These are phyloP conservation scores for Pythium chondricola DNA, from an alignment of 352 stramenopile species.

Conservation along the genomic window DNA sequence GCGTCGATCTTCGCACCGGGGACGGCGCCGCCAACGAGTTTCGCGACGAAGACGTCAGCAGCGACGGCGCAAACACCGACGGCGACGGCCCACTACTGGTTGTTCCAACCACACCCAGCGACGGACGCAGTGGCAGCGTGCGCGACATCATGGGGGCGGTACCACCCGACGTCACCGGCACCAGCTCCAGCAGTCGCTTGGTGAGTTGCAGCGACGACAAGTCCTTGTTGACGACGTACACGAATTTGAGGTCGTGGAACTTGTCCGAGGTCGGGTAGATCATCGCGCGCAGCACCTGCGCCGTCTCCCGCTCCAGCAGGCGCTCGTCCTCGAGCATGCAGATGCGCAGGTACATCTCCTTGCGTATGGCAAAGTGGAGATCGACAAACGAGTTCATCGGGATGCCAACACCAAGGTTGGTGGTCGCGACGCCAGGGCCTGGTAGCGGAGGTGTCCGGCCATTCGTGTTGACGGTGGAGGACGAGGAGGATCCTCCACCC, in stretches of 20 bases:
- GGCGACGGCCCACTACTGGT: neutral
- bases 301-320: conserved; percentile 57
- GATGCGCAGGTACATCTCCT: conserved; percentile 85
- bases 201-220: conserved; percentile 66
- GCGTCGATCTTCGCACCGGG: conserved; percentile 1
- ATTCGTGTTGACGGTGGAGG: neutral
- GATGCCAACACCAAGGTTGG: conserved; percentile 16
- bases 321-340: conserved; percentile 73
- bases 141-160: conserved; percentile 27
- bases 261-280: conserved; percentile 79
- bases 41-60: neutral
- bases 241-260: conserved; percentile 86
- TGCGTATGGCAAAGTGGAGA: conserved; percentile 78
- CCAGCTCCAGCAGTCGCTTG: conserved; percentile 67
- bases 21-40: conserved; percentile 13
- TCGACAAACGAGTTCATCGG: conserved; percentile 80
- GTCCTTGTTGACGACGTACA: conserved; percentile 86
- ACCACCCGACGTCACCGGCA: conserved; percentile 34
- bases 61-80: neutral
- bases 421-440: conserved; percentile 4
- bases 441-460: conserved; percentile 1
- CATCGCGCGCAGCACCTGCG: conserved; percentile 63
- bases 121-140: conserved; percentile 16
- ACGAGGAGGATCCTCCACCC: neutral
- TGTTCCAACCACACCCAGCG: neutral